Evolutionary conservation across 345 rosid genomes (phyloP), one percentile per base, ranked within the genome.

Genomic region (Durio zibethinus): DNA sequence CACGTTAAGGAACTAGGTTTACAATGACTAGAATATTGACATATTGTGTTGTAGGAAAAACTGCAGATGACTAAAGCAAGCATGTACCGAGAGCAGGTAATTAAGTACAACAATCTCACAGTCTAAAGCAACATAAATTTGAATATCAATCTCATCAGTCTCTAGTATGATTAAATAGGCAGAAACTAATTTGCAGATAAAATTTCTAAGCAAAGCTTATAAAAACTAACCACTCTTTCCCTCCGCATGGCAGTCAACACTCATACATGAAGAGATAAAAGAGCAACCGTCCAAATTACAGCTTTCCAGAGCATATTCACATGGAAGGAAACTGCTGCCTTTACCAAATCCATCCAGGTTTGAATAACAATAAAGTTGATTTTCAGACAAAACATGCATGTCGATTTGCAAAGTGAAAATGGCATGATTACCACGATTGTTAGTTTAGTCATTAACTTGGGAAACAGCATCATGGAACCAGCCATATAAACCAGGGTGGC

Each of bases 161-260:
- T n/a, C 27, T 7, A 54, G 27, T n/a, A n/a, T n/a, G n/a, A 8
- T 52, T 52, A 20, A 52, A 52, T 52, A 20, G 57, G 57, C 7
- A 7, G 23, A 33, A 25, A 20, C 27, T 66, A 66, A 21, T 21
- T 66, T 68, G 56, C 35, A 69, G 53, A 27, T 21, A 21, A 36
- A 35, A 38, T 16, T 2, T 38, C 43, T 35, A 50, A 73, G 31
- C 59, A 36, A 53, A 52, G 10, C n/a, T 8, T 75, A 40, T 42
- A 15, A 47, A 66, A 48, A 88, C 92, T 31, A 77, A 93, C 98
- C 98, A 85, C 82, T 56, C 80, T 84, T 81, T 93, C 97, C 75
- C 92, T 84, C 45, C 82, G 88, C 67, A 93, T 70, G 16, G 89
- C 90, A 50, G 87, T 88, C 21, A 87, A 75, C 69, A 94, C 54